Evolutionary conservation across 1,284 basidiomycete genomes (phyloP).

Genomic region (Cutaneotrichosporon sp.): DNA sequence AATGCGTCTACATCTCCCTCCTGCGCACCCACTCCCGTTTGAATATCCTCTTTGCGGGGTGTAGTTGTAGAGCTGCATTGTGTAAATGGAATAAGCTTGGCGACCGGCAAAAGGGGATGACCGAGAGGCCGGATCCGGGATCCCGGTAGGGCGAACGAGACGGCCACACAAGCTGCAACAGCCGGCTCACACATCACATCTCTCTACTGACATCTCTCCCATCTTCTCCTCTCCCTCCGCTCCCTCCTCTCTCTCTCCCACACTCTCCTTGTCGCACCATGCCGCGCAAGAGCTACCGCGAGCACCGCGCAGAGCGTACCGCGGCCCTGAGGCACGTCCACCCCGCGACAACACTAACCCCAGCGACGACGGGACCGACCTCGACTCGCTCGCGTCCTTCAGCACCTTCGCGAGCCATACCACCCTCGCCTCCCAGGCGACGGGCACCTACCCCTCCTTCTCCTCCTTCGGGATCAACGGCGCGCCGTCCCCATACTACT

Average conservation of each 20-base stretch:
- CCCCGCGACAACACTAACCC: background rate
- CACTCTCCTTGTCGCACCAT: conserved; percentile 8
- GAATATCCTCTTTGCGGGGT: too few relatives aligned
- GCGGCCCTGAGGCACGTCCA: conserved; percentile 17
- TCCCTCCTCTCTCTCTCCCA: background rate
- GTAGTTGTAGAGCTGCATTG: too few relatives aligned
- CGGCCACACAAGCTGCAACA: too few relatives aligned
- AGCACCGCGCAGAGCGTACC: conserved; percentile 23
- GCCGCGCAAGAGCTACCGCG: conserved; percentile 23
- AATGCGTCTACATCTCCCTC: too few relatives aligned
- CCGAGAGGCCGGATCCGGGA: too few relatives aligned
- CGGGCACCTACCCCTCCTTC: conserved; percentile 3
- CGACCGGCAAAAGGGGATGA: too few relatives aligned
- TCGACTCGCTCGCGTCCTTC: conserved; percentile 23
- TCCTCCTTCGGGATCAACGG: background rate
- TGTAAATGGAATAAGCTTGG: too few relatives aligned
- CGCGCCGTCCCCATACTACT: background rate
- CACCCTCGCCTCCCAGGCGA: conserved; percentile 9
- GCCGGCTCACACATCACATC: background rate
- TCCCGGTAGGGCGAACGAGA: too few relatives aligned
- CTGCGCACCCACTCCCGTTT: too few relatives aligned
- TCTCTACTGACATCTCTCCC: too few relatives aligned
- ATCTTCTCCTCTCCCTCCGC: too few relatives aligned
- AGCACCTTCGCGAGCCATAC: conserved; percentile 22
- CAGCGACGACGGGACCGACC: conserved; percentile 18